Conservation (phyloP, 768 basidiomycete genomes). For the Suillus americanus region DNA sequence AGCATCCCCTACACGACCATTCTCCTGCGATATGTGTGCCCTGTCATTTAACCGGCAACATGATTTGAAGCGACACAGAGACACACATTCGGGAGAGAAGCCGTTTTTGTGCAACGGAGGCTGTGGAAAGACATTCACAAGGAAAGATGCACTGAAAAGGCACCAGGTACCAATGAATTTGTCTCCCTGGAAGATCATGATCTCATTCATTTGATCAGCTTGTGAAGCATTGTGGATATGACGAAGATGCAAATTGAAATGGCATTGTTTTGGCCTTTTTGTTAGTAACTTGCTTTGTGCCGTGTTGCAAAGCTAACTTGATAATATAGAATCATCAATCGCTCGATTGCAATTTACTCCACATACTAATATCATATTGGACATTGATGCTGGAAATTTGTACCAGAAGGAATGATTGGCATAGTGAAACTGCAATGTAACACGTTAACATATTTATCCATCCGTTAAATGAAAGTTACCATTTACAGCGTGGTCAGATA, state of each 20-base stretch:
- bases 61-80: conserved; percentile 80
- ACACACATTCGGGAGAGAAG: conserved; percentile 85
- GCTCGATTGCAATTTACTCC: conserved; percentile 2
- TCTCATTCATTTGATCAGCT: conserved; percentile 43
- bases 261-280: conserved; percentile 1
- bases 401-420: background rate
- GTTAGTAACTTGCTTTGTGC: background rate
- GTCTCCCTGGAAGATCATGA: conserved; percentile 10
- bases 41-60: conserved; percentile 86
- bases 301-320: conserved; percentile 3
- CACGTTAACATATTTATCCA: background rate
- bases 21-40: conserved; percentile 70
- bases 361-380: conserved; percentile 6
- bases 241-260: conserved; percentile 43
- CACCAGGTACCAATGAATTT: conserved; percentile 57
- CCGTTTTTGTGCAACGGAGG: conserved; percentile 82
- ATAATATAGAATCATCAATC: conserved; percentile 5
- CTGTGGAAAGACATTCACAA: conserved; percentile 84
- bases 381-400: background rate
- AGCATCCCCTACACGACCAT: conserved; percentile 60
- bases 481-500: background rate
- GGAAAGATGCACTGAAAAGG: conserved; percentile 83
- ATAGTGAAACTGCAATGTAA: conserved; percentile 6
- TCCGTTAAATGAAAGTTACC: background rate
- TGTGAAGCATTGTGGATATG: conserved; percentile 76